These are phyloP conservation scores for Quillaja saponaria DNA, from an alignment of 306 rosid genomes.

Conservation along the genomic window DNA sequence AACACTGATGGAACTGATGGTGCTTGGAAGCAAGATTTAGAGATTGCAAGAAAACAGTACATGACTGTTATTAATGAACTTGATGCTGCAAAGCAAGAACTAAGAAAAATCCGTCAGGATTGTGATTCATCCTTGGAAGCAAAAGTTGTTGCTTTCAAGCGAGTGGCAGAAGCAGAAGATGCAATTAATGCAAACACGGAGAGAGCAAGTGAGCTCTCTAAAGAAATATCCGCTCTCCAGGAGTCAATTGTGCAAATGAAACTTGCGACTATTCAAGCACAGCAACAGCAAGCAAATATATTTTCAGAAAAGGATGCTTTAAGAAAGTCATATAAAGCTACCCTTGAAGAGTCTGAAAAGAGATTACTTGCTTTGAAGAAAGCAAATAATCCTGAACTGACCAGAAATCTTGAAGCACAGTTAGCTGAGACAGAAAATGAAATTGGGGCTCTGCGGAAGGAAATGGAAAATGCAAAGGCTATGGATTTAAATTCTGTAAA, in stretches of 20 bases:
- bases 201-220: conserved; percentile 65
- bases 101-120: conserved; percentile 73
- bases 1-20: conserved; percentile 40
- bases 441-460: conserved; percentile 65
- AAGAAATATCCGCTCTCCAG: conserved; percentile 68
- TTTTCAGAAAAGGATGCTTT: conserved; percentile 73
- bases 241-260: conserved; percentile 75
- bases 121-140: conserved; percentile 65
- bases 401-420: conserved; percentile 61
- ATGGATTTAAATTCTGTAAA: conserved; percentile 68
- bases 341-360: conserved; percentile 62
- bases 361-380: conserved; percentile 57
- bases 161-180: conserved; percentile 65
- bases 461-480: conserved; percentile 74
- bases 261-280: conserved; percentile 70
- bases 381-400: conserved; percentile 63
- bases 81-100: conserved; percentile 77
- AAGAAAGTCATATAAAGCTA: conserved; percentile 66
- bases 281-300: conserved; percentile 60
- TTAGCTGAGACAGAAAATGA: conserved; percentile 59
- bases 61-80: conserved; percentile 65
- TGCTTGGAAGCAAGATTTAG: conserved; percentile 77
- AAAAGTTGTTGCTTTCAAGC: conserved; percentile 56
- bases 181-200: conserved; percentile 55
- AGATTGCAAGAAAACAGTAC: conserved; percentile 61